These are phyloP conservation scores for Salvia hispanica DNA, from an alignment of 257 asterid genomes.

Conservation along the genomic window DNA sequence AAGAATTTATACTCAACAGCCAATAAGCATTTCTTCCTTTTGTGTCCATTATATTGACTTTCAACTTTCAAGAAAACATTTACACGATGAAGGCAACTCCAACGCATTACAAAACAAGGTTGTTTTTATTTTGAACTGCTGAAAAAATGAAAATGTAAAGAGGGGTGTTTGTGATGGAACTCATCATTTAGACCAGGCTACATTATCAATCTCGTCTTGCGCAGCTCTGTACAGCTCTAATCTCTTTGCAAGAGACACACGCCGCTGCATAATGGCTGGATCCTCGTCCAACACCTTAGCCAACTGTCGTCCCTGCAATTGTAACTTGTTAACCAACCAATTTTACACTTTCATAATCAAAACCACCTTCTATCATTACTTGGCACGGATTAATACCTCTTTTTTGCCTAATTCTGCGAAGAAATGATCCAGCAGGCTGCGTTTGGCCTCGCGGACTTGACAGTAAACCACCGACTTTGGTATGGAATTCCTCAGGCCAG, in stretches of 20 bases:
- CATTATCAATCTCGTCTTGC: conserved; percentile 69
- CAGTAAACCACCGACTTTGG: conserved; percentile 75
- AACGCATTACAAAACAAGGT: background rate
- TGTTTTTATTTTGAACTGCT: background rate
- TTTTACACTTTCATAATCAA: too few species aligned
- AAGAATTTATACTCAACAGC: too few species aligned
- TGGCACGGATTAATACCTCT: conserved; percentile 48
- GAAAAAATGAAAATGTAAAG: background rate
- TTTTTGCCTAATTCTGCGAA: conserved; percentile 65
- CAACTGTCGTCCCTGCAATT: conserved; percentile 53
- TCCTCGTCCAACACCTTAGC: conserved; percentile 74
- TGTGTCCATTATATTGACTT: too few species aligned
- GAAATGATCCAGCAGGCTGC: conserved; percentile 72
- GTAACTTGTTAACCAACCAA: background rate
- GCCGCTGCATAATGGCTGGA: conserved; percentile 73
- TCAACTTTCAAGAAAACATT: too few species aligned
- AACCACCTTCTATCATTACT: too few species aligned
- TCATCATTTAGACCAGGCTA: conserved; percentile 67
- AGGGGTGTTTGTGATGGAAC: background rate
- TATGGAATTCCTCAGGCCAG: conserved; percentile 66
- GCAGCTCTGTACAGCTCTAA: conserved; percentile 76
- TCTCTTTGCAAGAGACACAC: conserved; percentile 63
- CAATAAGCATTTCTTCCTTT: too few species aligned
- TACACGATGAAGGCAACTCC: too few species aligned
- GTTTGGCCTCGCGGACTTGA: conserved; percentile 86